phyloP scores from a whole-genome alignment of 306 rosid genomes.

The Chamaecrista fasciculata region DNA sequence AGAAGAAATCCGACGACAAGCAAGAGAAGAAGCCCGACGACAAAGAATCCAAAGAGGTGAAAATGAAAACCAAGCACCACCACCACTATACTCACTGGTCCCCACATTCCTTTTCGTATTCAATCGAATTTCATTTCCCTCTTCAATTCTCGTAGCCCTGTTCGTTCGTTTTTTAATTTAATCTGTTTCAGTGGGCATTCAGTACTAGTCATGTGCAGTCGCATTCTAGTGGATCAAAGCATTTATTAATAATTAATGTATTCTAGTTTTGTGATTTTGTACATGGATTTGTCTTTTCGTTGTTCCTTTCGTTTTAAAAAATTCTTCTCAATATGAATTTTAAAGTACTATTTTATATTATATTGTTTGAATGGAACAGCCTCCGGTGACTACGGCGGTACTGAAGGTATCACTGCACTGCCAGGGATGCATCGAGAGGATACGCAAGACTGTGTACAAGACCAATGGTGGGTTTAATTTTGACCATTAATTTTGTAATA shows the following conservation, averaged over 20 bases:
- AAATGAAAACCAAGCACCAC: too few species aligned
- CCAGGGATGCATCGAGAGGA: constrained; percentile 61
- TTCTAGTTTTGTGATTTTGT: neutral
- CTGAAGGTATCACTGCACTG: constrained; percentile 65
- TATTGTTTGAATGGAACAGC: constrained; percentile 25
- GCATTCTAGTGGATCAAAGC: neutral
- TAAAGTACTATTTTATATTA: neutral
- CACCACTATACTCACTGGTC: neutral
- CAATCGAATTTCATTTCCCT: neutral
- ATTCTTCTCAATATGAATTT: neutral
- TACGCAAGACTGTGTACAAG: constrained; percentile 38
- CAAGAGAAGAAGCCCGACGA: constrained; percentile 27
- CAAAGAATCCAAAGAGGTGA: constrained; percentile 53
- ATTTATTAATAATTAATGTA: neutral
- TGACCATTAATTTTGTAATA: too few species aligned
- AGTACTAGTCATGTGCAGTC: neutral
- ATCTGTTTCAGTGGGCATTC: neutral
- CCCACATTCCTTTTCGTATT: neutral
- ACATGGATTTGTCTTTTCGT: neutral
- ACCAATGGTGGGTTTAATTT: constrained; percentile 57
- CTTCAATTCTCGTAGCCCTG: neutral
- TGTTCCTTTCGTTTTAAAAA: neutral
- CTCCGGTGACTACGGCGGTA: constrained; percentile 58
- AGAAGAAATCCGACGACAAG: constrained; percentile 3
- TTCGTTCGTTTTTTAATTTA: neutral